Evolutionary conservation across 2,329 filamentous ascomycete genomes (phyloP), one percentile per base, ranked within the genome.

Genomic region (Huntiella abstrusa): DNA sequence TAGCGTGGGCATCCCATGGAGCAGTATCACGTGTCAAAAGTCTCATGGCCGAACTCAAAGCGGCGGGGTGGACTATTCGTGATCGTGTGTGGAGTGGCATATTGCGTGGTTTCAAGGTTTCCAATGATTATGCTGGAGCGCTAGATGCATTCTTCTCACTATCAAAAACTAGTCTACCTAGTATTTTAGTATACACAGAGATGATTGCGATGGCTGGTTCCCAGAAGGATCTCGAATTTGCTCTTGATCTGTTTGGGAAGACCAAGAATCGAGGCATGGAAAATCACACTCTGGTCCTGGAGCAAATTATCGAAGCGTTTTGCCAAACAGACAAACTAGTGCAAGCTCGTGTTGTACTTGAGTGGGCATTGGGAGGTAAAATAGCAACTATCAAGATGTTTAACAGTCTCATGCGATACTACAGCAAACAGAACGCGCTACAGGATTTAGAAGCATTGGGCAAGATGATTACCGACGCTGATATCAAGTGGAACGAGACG

Each of bases 351-450:
- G 54, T 52, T n/a, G 55, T 65, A 19, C 62, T 59, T 39, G 44
- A 70, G 42, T 69, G 71, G 39, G 69, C 75, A 32, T 64, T 77
- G 16, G 59, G 61, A 10, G 64, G 67, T 51, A 62, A 66, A 13
- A 68, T 74, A 1, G 64, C 68, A 1, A 61, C 60, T 16, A 77
- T 77, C 2, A 64, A 68, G 32, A 73, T 85, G 56, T 95, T 83
- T 83, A 94, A 95, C 56, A 68, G 75, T 45, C 62, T 95, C 32
- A 64, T 95, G 4, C 68, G 71, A 47, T 73, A 80, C 50, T 71
- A 85, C 57, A 83, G 82, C 5, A 63, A 73, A 47, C 68, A 71
- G 5, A 71, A 79, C 47, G 65, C 69, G 45, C 57, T 75, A 5
- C 57, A 56, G n/a, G 61, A 62, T 41, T 62, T 72, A 45, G 68